A percentile compares a stretch with the other conserved stretches of the same genome.
Conservation (phyloP, 495 filamentous ascomycete species). For the Echria macrotheca region DNA sequence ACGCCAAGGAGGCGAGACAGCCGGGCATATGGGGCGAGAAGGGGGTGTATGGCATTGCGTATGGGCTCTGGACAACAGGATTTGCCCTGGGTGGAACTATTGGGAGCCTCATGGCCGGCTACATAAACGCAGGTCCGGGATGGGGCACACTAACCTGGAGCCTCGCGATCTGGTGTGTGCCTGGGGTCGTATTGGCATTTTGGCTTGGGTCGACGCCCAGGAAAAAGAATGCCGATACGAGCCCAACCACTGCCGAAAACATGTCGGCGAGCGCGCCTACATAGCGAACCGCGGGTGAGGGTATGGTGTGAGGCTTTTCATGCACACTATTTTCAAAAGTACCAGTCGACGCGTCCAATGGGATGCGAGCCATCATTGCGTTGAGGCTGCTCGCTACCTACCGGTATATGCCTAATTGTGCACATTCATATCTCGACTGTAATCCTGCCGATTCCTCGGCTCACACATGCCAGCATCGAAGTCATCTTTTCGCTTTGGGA, state of each 20-base stretch:
- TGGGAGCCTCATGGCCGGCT: slow-evolving; percentile 58
- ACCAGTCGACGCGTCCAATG: too few relatives aligned
- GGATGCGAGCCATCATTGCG: neutral
- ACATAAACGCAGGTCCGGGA: slow-evolving; percentile 50
- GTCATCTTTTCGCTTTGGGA: slow-evolving; percentile 38
- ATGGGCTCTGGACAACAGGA: slow-evolving; percentile 55
- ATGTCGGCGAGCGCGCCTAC: neutral
- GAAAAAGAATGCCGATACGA: slow-evolving; percentile 1
- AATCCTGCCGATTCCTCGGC: slow-evolving; percentile 42
- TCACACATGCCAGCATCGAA: slow-evolving; percentile 44
- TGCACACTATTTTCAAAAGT: too few relatives aligned
- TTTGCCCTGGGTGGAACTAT: slow-evolving; percentile 58
- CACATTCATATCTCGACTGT: slow-evolving; percentile 37
- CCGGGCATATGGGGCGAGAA: slow-evolving; percentile 53
- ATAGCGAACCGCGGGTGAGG: neutral
- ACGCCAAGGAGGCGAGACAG: slow-evolving; percentile 46
- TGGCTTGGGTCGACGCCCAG: slow-evolving; percentile 9
- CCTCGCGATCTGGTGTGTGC: slow-evolving; percentile 40
- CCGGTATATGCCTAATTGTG: neutral
- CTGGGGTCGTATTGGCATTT: slow-evolving; percentile 19
- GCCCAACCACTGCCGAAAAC: neutral
- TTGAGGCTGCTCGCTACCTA: neutral
- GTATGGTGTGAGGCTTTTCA: neutral
- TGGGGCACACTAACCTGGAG: slow-evolving; percentile 59
- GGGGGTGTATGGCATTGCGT: slow-evolving; percentile 54